Conservation (phyloP, 192 early-diverging fungal species). For the Funneliformis mosseae region DNA sequence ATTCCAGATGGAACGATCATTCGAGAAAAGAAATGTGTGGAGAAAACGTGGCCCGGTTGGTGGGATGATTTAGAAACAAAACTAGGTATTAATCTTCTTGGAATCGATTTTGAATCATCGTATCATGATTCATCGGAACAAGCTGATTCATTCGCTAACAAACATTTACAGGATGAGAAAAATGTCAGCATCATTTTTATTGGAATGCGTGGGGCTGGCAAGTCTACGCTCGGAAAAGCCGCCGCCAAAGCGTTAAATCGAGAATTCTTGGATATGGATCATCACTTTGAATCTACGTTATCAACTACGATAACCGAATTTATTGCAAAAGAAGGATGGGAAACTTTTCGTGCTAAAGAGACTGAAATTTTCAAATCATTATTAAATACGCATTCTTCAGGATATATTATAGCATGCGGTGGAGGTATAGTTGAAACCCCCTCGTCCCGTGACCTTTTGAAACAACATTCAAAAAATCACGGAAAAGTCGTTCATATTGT, state of each 20-base stretch:
- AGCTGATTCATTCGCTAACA: constrained; percentile 31
- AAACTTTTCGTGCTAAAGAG: constrained; percentile 85
- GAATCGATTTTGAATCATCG: constrained; percentile 53
- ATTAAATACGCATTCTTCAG: constrained; percentile 57
- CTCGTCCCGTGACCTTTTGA: constrained; percentile 67
- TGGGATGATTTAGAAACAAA: constrained; percentile 92
- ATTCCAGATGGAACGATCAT: constrained; percentile 75
- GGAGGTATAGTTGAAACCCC: constrained; percentile 92
- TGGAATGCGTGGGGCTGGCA: constrained; percentile 99
- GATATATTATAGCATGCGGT: constrained; percentile 85
- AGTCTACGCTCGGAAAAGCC: constrained; percentile 81
- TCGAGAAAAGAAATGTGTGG: constrained; percentile 94
- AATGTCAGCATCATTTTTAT: constrained; percentile 75
- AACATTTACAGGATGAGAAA: constrained; percentile 8
- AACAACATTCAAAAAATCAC: constrained; percentile 55
- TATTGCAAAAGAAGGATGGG: constrained; percentile 80
- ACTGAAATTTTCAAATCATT: constrained; percentile 62
- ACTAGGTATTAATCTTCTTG: constrained; percentile 66
- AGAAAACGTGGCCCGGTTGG: constrained; percentile 99
- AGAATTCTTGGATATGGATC: constrained; percentile 89
- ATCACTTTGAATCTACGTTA: constrained; percentile 71
- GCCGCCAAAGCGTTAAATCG: constrained; percentile 69
- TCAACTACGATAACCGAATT: constrained; percentile 79
- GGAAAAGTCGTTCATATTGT: constrained; percentile 80
- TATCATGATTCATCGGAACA: constrained; percentile 38